These are phyloP conservation scores for Gautieria morchelliformis DNA, from an alignment of 768 basidiomycete species.

Conservation along the genomic window DNA sequence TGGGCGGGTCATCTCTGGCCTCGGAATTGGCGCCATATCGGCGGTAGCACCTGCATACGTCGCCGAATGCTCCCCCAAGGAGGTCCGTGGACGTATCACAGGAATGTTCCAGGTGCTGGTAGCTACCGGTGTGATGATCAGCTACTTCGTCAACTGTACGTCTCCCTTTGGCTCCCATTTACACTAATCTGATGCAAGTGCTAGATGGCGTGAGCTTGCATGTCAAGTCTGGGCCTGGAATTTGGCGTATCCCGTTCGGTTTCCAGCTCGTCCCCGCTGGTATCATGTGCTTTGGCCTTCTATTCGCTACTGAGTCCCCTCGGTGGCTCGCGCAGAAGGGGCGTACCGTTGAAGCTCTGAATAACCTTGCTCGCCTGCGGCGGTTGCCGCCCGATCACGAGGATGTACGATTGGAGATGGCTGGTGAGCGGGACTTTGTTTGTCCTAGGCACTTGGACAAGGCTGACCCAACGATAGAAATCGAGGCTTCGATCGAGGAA, in stretches of 20 bases:
- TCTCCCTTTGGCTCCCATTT: conserved; percentile 6
- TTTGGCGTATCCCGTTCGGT: conserved; percentile 70
- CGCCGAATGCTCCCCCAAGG: conserved; percentile 79
- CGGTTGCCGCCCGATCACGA: conserved; percentile 31
- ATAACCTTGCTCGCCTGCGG: conserved; percentile 59
- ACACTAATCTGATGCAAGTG: too few relatives aligned
- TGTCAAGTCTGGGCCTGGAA: conserved; percentile 31
- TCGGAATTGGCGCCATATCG: conserved; percentile 77
- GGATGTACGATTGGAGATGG: conserved; percentile 49
- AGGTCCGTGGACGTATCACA: conserved; percentile 78
- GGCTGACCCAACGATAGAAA: conserved; percentile 35
- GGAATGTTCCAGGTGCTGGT: conserved; percentile 86
- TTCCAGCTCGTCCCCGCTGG: conserved; percentile 69
- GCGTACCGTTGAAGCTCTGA: conserved; percentile 40
- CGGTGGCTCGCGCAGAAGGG: conserved; percentile 66
- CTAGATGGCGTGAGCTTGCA: conserved; percentile 54
- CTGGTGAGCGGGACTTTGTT: conserved; percentile 15
- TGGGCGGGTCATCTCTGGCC: conserved; percentile 70
- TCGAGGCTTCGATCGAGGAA: conserved; percentile 69
- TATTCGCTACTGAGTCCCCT: conserved; percentile 72
- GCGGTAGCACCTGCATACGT: conserved; percentile 82
- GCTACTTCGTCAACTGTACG: conserved; percentile 73
- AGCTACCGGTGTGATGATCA: conserved; percentile 76
- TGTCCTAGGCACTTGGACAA: background rate
- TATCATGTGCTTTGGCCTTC: conserved; percentile 54